Evolutionary conservation across 139 green algal genomes (phyloP).

Genomic region (Chlamydomonas urium): DNA sequence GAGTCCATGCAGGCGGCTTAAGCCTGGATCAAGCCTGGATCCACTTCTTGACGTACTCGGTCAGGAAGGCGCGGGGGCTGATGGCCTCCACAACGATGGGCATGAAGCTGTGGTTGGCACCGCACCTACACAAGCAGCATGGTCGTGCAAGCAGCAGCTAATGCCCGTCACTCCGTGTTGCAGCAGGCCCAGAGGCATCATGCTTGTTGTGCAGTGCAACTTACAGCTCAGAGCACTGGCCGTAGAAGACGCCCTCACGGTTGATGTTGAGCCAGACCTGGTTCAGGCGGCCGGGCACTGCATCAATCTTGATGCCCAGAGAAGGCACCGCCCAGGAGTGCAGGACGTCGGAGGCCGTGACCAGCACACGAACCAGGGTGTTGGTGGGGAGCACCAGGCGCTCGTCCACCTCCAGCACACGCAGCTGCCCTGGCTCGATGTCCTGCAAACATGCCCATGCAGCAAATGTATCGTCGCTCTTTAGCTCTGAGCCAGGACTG

Average conservation of each 20-base stretch:
- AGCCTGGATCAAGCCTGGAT: too few species aligned
- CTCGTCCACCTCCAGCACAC: slow-evolving; percentile 65
- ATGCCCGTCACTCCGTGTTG: too few species aligned
- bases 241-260: slow-evolving; percentile 64
- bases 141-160: too few species aligned
- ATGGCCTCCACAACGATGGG: slow-evolving; percentile 69
- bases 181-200: too few species aligned
- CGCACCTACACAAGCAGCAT: slow-evolving; percentile 40
- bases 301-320: slow-evolving; percentile 60
- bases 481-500: too few species aligned
- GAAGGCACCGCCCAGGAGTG: slow-evolving; percentile 51
- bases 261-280: slow-evolving; percentile 63
- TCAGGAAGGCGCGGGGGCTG: slow-evolving; percentile 45
- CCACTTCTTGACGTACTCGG: too few species aligned
- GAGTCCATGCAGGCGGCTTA: too few species aligned
- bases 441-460: too few species aligned
- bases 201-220: neutral
- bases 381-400: slow-evolving; percentile 63
- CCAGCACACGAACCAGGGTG: slow-evolving; percentile 57
- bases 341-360: slow-evolving; percentile 23
- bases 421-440: slow-evolving; percentile 55
- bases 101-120: slow-evolving; percentile 66
- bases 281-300: slow-evolving; percentile 63
- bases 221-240: slow-evolving; percentile 69
- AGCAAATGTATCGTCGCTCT: too few species aligned